These are phyloP conservation scores for Agarophyton chilense DNA, from an alignment of 23 red algal species.

Conservation along the genomic window DNA sequence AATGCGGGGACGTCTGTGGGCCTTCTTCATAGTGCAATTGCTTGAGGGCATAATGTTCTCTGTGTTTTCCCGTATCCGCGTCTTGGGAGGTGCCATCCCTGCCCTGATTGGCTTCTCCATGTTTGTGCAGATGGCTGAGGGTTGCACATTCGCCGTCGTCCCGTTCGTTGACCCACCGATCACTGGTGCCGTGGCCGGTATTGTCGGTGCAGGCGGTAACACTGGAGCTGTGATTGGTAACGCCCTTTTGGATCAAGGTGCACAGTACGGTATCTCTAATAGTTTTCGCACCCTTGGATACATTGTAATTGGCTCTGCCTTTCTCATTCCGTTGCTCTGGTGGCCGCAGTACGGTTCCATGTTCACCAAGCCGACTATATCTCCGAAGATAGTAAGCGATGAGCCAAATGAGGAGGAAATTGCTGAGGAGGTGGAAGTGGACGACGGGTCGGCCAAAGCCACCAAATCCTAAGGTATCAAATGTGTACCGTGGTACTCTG, in stretches of 20 bases:
- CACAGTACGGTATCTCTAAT: conserved; percentile 18
- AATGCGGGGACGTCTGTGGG: conserved; percentile 88
- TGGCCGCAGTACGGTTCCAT: conserved; percentile 79
- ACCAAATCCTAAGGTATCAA: too few species aligned
- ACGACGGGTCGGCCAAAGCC: too few species aligned
- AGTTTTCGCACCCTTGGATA: conserved; percentile 76
- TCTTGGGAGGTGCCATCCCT: conserved; percentile 68
- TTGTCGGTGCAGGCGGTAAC: conserved; percentile 96
- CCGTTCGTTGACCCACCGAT: conserved; percentile 91
- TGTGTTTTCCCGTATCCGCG: conserved; percentile 78
- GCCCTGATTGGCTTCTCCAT: conserved; percentile 82
- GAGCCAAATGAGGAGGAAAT: not conserved
- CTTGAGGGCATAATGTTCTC: conserved; percentile 76
- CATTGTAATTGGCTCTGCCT: conserved; percentile 75
- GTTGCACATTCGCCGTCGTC: conserved; percentile 86
- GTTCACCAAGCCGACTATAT: conserved; percentile 40
- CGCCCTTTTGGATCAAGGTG: conserved; percentile 54
- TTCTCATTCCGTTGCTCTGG: conserved; percentile 71
- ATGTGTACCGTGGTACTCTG: too few species aligned
- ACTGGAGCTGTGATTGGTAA: conserved; percentile 82
- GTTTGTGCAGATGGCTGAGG: conserved; percentile 90
- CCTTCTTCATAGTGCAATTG: conserved; percentile 80
- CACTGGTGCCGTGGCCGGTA: conserved; percentile 84
- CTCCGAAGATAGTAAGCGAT: conserved; percentile 37
- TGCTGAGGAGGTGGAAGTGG: too few species aligned